Base-by-base conservation (phyloP, 306 rosid genomes). In the Fagus sylvatica region DNA sequence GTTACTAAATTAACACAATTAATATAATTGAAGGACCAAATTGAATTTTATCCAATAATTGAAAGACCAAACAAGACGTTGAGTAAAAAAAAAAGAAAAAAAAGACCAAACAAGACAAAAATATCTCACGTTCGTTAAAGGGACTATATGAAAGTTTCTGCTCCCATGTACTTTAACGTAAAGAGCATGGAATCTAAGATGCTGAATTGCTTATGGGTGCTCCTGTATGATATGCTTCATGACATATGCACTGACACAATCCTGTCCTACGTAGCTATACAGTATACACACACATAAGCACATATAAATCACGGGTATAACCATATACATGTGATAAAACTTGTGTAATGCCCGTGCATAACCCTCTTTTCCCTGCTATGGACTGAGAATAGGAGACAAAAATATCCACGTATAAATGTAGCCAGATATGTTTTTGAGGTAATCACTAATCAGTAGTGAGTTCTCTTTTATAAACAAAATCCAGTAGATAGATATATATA, bases 321-420 rank as follows among this genome's bases (percentile, higher is more conserved):
- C 32, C 8, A 56, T 56, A 6, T 56, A n/a, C n/a, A n/a, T n/a
- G n/a, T n/a, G n/a, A 2, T 32, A 1, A 34, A 4, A 34, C 19
- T 12, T 2, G 69, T 7, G 79, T 59, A 74, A 78, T n/a, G 33
- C 81, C 83, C 79, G 88, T 85, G 88, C 22, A 65, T 72, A 17
- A 46, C 54, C 37, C 19, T n/a, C 73, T 48, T 75, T 78, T 81
- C 30, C 34, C 5, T 15, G 6, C 9, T 37, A 6, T 2, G 16
- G 4, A 34, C 22, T 16, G 22, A 64, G 48, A 36, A 64, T 36
- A 65, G 5, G 11, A 37, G 48, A 65, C 9, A 13, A 7, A 39
- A 30, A 37, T n/a, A 65, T 65, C 46, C 15, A 7, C 49, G 3
- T 37, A 65, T 65, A 65, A 65, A 65, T 16, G 22, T 39, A 7